Percentiles rank a stretch among this genome's conserved stretches.
phyloP scores from a whole-genome alignment of 2,329 filamentous ascomycete species.

The Grosmannia huntii region DNA sequence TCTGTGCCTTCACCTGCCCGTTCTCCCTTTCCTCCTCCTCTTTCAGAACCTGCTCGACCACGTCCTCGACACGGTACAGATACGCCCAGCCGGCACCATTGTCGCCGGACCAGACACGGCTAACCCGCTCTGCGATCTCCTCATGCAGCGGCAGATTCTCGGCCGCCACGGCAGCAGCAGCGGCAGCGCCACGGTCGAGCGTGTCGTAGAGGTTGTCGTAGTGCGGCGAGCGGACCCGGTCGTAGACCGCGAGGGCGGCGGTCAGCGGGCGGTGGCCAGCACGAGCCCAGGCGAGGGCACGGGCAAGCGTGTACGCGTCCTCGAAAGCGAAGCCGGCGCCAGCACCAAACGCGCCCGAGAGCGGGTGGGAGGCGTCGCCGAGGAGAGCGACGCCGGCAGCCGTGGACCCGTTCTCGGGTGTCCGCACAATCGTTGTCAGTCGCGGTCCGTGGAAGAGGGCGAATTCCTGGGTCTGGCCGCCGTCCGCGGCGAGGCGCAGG shows the following conservation, averaged over 20 bases:
- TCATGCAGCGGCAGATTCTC: slow-evolving; percentile 8
- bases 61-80: slow-evolving; percentile 6
- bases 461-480: slow-evolving; percentile 14
- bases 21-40: neutral
- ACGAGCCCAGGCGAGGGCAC: slow-evolving; percentile 7
- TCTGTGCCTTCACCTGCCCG: neutral
- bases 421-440: slow-evolving; percentile 15
- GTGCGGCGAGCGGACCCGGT: slow-evolving; percentile 9
- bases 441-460: slow-evolving; percentile 19
- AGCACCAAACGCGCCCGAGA: slow-evolving; percentile 15
- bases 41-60: slow-evolving; percentile 5
- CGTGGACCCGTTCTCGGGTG: neutral
- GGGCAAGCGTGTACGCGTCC: slow-evolving; percentile 11
- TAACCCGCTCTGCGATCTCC: slow-evolving; percentile 8
- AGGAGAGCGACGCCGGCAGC: slow-evolving; percentile 28
- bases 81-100: slow-evolving; percentile 8
- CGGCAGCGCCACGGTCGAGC: slow-evolving; percentile 4
- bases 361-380: slow-evolving; percentile 37
- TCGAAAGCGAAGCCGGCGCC: slow-evolving; percentile 13
- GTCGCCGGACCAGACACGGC: slow-evolving; percentile 1
- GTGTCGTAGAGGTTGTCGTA: slow-evolving; percentile 10
- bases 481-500: slow-evolving; percentile 16
- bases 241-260: slow-evolving; percentile 7
- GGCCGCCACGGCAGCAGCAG: neutral
- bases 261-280: neutral